Conservation (phyloP, 192 early-diverging fungal genomes). For the Podila verticillata region DNA sequence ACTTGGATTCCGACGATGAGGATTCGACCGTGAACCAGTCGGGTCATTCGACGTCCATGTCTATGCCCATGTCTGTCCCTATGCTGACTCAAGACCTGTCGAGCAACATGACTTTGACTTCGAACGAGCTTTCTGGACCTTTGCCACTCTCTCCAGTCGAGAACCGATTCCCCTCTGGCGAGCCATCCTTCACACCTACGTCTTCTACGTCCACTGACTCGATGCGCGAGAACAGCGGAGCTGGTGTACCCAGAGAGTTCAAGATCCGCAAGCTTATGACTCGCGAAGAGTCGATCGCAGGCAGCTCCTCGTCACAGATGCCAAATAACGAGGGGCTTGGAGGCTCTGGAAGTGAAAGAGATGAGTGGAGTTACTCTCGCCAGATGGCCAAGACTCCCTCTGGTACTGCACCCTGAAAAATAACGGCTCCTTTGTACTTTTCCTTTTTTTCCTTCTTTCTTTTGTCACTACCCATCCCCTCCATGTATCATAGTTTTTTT, state of each 20-base stretch:
- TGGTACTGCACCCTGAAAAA: conserved; percentile 13
- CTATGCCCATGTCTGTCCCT: conserved; percentile 23
- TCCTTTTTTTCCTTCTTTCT: not conserved
- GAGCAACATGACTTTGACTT: conserved; percentile 33
- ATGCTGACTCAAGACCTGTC: conserved; percentile 49
- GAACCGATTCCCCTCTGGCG: conserved; percentile 1
- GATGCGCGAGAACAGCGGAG: not conserved
- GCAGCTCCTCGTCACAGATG: conserved; percentile 11
- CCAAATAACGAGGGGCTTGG: not conserved
- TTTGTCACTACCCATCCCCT: conserved; percentile 2
- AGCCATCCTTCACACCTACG: not conserved
- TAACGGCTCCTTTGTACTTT: not conserved
- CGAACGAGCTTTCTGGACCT: conserved; percentile 26
- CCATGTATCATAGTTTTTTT: not conserved
- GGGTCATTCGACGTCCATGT: conserved; percentile 7
- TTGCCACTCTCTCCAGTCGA: conserved; percentile 16
- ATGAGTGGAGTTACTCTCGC: conserved; percentile 48
- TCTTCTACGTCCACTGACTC: not conserved
- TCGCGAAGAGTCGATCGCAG: conserved; percentile 17
- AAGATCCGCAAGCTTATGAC: conserved; percentile 49
- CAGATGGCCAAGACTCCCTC: conserved; percentile 43
- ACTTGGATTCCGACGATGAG: conserved; percentile 44
- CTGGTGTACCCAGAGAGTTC: conserved; percentile 26
- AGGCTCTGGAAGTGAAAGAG: not conserved
- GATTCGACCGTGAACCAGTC: conserved; percentile 1